phyloP scores from a whole-genome alignment of 108 stramenopile species.

The Nannochloropsis granulata region DNA sequence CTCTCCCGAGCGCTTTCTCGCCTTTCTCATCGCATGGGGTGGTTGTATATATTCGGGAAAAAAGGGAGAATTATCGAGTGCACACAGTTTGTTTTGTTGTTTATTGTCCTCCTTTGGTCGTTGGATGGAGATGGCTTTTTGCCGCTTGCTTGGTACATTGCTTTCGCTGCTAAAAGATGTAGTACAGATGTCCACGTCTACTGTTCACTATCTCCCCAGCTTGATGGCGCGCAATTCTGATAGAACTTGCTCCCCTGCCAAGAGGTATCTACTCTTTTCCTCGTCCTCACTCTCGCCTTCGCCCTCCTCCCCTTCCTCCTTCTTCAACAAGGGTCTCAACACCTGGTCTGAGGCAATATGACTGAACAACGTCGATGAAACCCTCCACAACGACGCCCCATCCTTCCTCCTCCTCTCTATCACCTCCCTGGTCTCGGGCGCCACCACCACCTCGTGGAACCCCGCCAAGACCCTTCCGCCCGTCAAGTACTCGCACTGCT shows the following conservation, averaged over 20 bases:
- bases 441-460: constrained; percentile 47
- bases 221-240: constrained; percentile 10
- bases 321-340: background rate
- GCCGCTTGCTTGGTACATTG: too few relatives aligned
- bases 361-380: constrained; percentile 37
- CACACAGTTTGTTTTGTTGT: too few relatives aligned
- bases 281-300: background rate
- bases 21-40: background rate
- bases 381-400: constrained; percentile 32
- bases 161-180: too few relatives aligned
- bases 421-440: constrained; percentile 15
- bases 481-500: constrained; percentile 40
- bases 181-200: background rate
- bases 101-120: too few relatives aligned
- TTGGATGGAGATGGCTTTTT: too few relatives aligned
- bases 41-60: background rate
- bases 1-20: background rate
- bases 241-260: constrained; percentile 20
- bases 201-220: background rate
- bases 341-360: constrained; percentile 44
- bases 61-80: too few relatives aligned
- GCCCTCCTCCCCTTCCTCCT: background rate
- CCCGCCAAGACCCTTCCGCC: constrained; percentile 42
- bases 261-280: background rate
- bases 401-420: constrained; percentile 4